Conservation (phyloP, 1,284 basidiomycete genomes). For the Pseudozyma sp. region DNA sequence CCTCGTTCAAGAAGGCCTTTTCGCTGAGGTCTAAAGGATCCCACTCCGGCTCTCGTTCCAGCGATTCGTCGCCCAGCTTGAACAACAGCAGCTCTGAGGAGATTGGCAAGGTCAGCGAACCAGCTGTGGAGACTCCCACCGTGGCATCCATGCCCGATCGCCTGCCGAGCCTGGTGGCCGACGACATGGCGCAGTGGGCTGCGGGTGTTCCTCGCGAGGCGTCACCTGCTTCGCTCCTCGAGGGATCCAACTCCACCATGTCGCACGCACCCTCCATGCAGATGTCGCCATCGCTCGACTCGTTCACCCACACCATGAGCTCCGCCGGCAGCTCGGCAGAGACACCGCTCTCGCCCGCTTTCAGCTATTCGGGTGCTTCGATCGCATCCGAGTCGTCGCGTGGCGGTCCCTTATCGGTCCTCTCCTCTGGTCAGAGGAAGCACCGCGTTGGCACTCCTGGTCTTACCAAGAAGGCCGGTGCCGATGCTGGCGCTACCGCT, state of each 20-base stretch:
- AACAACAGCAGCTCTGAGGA: slow-evolving; percentile 37
- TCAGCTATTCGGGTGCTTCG: slow-evolving; percentile 16
- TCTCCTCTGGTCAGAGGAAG: slow-evolving; percentile 16
- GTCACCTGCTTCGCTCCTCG: slow-evolving; percentile 13
- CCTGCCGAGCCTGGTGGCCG: slow-evolving; percentile 9
- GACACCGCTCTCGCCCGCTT: slow-evolving; percentile 14
- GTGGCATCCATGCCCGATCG: not conserved
- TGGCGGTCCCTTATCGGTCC: slow-evolving; percentile 16
- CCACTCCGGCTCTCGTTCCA: slow-evolving; percentile 10
- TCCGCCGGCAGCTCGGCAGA: slow-evolving; percentile 5
- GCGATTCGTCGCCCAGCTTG: slow-evolving; percentile 23
- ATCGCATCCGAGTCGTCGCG: slow-evolving; percentile 13
- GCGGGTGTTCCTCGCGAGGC: slow-evolving; percentile 25
- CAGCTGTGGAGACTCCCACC: not conserved
- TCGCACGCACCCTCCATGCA: slow-evolving; percentile 17
- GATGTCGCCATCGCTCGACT: slow-evolving; percentile 15
- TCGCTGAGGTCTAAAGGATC: slow-evolving; percentile 31
- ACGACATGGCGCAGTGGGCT: slow-evolving; percentile 33
- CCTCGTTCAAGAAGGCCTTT: slow-evolving; percentile 43
- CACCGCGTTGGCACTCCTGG: slow-evolving; percentile 38
- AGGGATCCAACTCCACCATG: not conserved
- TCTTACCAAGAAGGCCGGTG: slow-evolving; percentile 17
- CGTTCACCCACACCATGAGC: slow-evolving; percentile 7
- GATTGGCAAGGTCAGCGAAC: slow-evolving; percentile 21
- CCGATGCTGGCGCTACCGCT: slow-evolving; percentile 11